These are phyloP conservation scores for Torulaspora franciscae DNA, from an alignment of 805 yeast genomes.

Conservation along the genomic window DNA sequence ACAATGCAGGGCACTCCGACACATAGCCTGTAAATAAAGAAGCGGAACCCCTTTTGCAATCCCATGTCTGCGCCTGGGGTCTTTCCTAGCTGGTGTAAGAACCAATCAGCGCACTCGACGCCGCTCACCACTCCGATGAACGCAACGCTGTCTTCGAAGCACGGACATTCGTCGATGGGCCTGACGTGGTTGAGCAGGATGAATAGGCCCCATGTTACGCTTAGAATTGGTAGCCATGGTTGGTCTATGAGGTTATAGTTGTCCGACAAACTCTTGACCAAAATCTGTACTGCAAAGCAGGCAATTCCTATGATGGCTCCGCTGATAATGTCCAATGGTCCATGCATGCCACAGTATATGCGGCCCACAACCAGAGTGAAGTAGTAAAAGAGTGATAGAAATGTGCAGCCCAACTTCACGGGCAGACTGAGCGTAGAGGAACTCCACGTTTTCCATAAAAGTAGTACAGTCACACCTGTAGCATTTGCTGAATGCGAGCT, in stretches of 20 bases:
- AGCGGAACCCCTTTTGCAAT: slow-evolving; percentile 40
- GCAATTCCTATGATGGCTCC: slow-evolving; percentile 63
- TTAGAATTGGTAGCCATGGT: slow-evolving; percentile 34
- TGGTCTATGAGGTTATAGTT: slow-evolving; percentile 24
- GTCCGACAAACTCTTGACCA: slow-evolving; percentile 43
- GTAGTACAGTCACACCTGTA: slow-evolving; percentile 63
- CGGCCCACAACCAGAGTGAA: slow-evolving; percentile 71
- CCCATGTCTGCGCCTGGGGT: slow-evolving; percentile 14
- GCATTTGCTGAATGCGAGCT: slow-evolving; percentile 94
- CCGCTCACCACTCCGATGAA: slow-evolving; percentile 86
- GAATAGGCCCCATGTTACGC: slow-evolving; percentile 41
- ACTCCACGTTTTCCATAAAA: slow-evolving; percentile 31
- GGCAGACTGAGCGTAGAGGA: slow-evolving; percentile 1
- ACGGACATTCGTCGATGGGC: slow-evolving; percentile 93
- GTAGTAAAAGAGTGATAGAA: slow-evolving; percentile 44
- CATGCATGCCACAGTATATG: slow-evolving; percentile 96
- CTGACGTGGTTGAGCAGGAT: slow-evolving; percentile 67
- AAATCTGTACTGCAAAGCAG: slow-evolving; percentile 46
- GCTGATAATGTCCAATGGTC: slow-evolving; percentile 64
- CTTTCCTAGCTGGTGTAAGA: slow-evolving; percentile 28
- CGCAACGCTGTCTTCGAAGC: slow-evolving; percentile 92
- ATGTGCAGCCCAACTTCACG: slow-evolving; percentile 11
- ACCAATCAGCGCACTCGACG: slow-evolving; percentile 58
- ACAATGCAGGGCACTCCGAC: slow-evolving; percentile 61
- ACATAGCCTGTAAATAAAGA: slow-evolving; percentile 44